Evolutionary conservation across 495 filamentous ascomycete species (phyloP).

Genomic region (Aspergillus panamensis): DNA sequence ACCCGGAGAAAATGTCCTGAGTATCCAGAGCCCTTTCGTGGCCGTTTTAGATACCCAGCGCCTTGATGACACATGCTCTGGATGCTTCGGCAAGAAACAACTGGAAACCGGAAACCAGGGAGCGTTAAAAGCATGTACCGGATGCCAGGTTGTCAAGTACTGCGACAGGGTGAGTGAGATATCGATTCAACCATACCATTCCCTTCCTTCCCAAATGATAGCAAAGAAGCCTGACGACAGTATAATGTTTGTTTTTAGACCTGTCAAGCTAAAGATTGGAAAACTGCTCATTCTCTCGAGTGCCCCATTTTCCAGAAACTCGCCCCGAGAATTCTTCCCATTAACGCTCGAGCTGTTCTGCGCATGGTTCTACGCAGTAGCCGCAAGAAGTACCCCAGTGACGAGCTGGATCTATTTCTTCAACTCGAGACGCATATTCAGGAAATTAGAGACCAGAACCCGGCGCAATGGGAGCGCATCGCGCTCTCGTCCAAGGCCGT

Average conservation of each 20-base stretch:
- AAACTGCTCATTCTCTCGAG: conserved; percentile 55
- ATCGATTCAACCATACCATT: too few relatives aligned
- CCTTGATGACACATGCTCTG: conserved; percentile 43
- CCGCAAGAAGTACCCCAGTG: conserved; percentile 29
- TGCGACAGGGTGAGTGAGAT: conserved; percentile 56
- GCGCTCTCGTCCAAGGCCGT: conserved; percentile 51
- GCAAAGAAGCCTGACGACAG: conserved; percentile 8
- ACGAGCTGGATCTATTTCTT: conserved; percentile 41
- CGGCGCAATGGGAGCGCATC: conserved; percentile 46
- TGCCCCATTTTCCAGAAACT: conserved; percentile 51
- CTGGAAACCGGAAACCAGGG: conserved; percentile 22
- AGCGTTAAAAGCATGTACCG: conserved; percentile 52
- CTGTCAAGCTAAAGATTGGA: conserved; percentile 63
- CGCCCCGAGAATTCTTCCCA: conserved; percentile 50
- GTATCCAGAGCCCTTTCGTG: conserved; percentile 38
- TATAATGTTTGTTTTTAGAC: conserved; percentile 38
- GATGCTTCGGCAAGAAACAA: conserved; percentile 39
- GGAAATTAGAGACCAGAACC: conserved; percentile 36
- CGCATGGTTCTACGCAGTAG: conserved; percentile 47
- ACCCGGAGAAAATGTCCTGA: conserved; percentile 38
- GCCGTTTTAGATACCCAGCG: conserved; percentile 42
- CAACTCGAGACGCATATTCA: conserved; percentile 47
- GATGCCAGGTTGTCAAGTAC: conserved; percentile 61
- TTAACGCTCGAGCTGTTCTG: conserved; percentile 52
- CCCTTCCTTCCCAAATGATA: background rate